These are phyloP conservation scores for Hortaea werneckii DNA, from an alignment of 2,329 filamentous ascomycete species.

Conservation along the genomic window DNA sequence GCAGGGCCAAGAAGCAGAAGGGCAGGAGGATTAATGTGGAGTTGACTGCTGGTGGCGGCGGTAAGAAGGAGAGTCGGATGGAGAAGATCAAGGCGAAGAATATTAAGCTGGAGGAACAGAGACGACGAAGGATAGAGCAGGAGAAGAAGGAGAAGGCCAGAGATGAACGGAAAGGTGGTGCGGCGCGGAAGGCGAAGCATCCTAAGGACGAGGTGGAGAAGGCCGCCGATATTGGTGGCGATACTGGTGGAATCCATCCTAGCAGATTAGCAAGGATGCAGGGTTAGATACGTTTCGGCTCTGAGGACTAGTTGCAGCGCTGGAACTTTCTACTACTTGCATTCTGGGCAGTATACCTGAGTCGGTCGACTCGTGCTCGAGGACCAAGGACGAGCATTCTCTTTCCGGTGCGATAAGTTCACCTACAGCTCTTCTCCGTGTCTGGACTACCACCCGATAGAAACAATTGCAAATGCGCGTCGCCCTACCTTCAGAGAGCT, in stretches of 20 bases:
- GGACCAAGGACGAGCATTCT: too few species aligned
- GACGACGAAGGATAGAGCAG: conserved; percentile 43
- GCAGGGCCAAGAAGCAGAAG: conserved; percentile 32
- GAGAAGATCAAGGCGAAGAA: conserved; percentile 81
- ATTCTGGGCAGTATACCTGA: too few species aligned
- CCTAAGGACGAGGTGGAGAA: background rate
- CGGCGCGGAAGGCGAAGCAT: background rate
- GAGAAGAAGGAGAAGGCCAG: conserved; percentile 33
- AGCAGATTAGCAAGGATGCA: conserved; percentile 15
- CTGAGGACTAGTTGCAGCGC: too few species aligned
- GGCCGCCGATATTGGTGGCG: conserved; percentile 1
- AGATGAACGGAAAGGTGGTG: conserved; percentile 1
- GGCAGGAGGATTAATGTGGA: conserved; percentile 83
- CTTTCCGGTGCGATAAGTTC: too few species aligned
- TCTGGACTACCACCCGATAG: too few species aligned
- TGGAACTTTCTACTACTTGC: too few species aligned
- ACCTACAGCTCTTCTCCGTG: too few species aligned
- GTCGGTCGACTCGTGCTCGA: too few species aligned
- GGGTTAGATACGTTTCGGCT: background rate
- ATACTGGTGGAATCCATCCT: conserved; percentile 19
- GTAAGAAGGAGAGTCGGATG: conserved; percentile 60
- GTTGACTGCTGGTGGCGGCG: conserved; percentile 75
- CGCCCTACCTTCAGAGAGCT: too few species aligned
- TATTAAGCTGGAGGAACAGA: conserved; percentile 64
- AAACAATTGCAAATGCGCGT: too few species aligned